phyloP scores from a whole-genome alignment of 345 rosid genomes.

The Psidium friedrichsthalianum region DNA sequence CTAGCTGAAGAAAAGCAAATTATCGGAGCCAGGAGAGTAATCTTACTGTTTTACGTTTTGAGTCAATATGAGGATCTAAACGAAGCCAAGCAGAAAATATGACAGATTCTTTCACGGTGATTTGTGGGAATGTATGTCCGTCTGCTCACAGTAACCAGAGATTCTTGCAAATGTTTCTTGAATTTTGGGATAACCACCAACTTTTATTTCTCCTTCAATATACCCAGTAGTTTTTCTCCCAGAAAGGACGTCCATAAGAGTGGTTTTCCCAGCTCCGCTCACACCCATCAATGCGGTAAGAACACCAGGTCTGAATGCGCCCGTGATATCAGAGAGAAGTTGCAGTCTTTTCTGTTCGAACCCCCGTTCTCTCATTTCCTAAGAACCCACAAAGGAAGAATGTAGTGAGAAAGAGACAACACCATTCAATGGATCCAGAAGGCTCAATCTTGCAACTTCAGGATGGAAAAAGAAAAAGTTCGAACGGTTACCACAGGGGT shows the following conservation, averaged over 20 bases:
- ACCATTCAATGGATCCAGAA: not conserved
- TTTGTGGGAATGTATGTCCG: slow-evolving; percentile 71
- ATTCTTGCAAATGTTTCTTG: slow-evolving; percentile 77
- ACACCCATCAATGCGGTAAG: slow-evolving; percentile 84
- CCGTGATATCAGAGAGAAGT: slow-evolving; percentile 54
- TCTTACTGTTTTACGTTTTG: slow-evolving; percentile 46
- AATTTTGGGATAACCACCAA: slow-evolving; percentile 53
- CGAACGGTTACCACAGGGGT: slow-evolving; percentile 45
- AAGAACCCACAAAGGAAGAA: not conserved
- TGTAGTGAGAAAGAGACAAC: not conserved
- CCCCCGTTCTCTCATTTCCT: slow-evolving; percentile 56
- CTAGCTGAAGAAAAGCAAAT: not conserved
- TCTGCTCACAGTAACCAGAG: slow-evolving; percentile 80
- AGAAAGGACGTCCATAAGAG: slow-evolving; percentile 70
- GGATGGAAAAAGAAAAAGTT: not conserved
- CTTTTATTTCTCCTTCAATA: slow-evolving; percentile 60
- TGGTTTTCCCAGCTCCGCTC: slow-evolving; percentile 90
- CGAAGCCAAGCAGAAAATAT: slow-evolving; percentile 81
- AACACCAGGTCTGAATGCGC: slow-evolving; percentile 69
- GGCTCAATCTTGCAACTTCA: not conserved
- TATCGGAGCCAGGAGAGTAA: not conserved
- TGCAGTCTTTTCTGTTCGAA: slow-evolving; percentile 32
- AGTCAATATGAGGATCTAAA: slow-evolving; percentile 45
- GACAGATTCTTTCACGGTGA: slow-evolving; percentile 62
- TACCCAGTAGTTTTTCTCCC: slow-evolving; percentile 80